Evolutionary conservation across 768 basidiomycete species (phyloP).

Genomic region (Tulasnella sp.): DNA sequence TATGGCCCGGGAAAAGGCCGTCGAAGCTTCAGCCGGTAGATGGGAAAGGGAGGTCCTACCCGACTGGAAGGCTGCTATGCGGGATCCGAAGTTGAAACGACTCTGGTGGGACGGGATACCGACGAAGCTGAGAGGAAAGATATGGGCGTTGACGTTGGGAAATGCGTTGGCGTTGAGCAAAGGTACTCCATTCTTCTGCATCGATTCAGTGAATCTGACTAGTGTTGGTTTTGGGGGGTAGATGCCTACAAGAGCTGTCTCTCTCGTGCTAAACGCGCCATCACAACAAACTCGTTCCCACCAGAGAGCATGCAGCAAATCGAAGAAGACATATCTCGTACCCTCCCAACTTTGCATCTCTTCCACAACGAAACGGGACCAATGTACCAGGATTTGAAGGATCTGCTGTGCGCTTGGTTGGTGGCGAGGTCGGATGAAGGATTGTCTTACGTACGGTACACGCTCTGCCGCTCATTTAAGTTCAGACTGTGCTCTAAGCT

Average conservation of each 20-base stretch:
- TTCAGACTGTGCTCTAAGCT: not conserved
- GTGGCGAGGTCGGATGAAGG: conserved; percentile 77
- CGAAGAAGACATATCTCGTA: conserved; percentile 63
- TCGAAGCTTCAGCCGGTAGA: conserved; percentile 56
- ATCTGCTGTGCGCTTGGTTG: conserved; percentile 80
- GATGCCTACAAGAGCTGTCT: conserved; percentile 65
- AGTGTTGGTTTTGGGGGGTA: conserved; percentile 25
- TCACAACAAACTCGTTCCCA: conserved; percentile 58
- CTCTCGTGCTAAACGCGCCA: conserved; percentile 60
- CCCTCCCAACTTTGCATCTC: conserved; percentile 68
- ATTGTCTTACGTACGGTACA: conserved; percentile 49
- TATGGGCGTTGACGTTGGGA: conserved; percentile 83
- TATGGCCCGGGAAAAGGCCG: conserved; percentile 48
- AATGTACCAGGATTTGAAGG: conserved; percentile 68
- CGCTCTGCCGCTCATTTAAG: not conserved
- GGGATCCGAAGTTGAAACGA: conserved; percentile 51
- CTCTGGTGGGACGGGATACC: conserved; percentile 90
- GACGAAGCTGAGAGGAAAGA: conserved; percentile 58
- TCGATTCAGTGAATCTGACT: not conserved
- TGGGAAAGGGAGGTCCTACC: conserved; percentile 78
- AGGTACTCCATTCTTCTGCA: conserved; percentile 36
- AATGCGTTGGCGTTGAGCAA: conserved; percentile 73
- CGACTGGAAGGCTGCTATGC: conserved; percentile 66
- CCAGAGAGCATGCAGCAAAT: conserved; percentile 48
- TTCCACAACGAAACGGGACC: conserved; percentile 71